These are phyloP conservation scores for Ceratobasidium papillatum DNA, from an alignment of 1,284 basidiomycete genomes.

Conservation along the genomic window DNA sequence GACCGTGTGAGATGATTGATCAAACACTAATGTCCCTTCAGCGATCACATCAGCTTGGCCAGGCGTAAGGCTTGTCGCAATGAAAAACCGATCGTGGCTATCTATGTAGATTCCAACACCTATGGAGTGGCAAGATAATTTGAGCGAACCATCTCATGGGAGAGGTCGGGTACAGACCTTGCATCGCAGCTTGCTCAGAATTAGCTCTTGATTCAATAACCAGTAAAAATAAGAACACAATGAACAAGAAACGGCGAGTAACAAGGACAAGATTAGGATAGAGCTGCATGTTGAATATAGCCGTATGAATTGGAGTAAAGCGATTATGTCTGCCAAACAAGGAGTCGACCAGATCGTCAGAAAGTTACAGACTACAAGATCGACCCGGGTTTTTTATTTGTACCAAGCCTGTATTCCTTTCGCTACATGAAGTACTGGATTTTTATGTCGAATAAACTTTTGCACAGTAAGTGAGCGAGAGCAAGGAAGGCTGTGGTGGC, in stretches of 20 bases:
- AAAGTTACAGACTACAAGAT: too few species aligned
- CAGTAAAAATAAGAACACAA: not conserved
- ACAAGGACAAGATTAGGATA: not conserved
- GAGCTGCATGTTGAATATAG: too few species aligned
- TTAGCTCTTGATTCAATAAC: not conserved
- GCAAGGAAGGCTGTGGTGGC: too few species aligned
- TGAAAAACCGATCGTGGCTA: slow-evolving; percentile 6
- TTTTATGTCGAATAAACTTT: too few species aligned
- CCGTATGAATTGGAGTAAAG: too few species aligned
- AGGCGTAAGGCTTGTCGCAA: not conserved
- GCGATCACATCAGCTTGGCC: not conserved
- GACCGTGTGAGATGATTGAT: not conserved
- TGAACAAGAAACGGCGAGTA: not conserved
- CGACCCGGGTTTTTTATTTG: too few species aligned
- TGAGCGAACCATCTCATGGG: not conserved
- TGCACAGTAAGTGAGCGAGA: too few species aligned
- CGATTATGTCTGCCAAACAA: too few species aligned
- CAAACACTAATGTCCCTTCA: not conserved
- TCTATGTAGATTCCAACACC: slow-evolving; percentile 14
- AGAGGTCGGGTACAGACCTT: not conserved
- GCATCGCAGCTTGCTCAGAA: not conserved
- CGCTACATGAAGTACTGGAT: too few species aligned
- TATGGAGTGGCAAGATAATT: not conserved
- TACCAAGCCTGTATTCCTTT: too few species aligned
- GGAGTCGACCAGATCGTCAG: too few species aligned